These are phyloP conservation scores for Eucalyptus camaldulensis DNA, from an alignment of 345 rosid species.

Conservation along the genomic window DNA sequence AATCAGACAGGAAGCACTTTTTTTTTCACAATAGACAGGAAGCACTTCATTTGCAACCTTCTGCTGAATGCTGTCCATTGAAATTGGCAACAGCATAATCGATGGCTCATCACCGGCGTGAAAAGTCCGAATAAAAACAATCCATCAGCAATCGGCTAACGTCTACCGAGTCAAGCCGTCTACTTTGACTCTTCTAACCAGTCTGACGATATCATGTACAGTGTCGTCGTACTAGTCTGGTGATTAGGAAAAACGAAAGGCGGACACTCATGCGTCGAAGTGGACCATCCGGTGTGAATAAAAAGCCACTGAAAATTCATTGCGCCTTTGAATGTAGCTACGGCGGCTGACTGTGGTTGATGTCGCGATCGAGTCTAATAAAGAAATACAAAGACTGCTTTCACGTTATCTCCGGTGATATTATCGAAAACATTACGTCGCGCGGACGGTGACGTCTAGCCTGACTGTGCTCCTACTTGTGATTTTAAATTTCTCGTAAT, in stretches of 20 bases:
- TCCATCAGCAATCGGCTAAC: background rate
- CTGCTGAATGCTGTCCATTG: background rate
- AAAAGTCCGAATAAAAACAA: background rate
- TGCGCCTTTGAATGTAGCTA: background rate
- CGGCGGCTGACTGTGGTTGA: background rate
- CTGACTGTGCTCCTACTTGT: background rate
- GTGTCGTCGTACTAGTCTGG: background rate
- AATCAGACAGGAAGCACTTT: background rate
- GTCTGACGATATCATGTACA: background rate
- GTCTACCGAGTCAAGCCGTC: background rate
- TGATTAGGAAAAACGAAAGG: background rate
- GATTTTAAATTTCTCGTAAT: background rate
- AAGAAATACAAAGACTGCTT: background rate
- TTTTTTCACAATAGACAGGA: no score
- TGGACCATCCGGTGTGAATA: background rate
- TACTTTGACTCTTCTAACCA: background rate
- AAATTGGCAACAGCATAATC: background rate
- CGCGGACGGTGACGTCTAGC: no score
- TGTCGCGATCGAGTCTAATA: background rate
- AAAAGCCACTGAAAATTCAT: background rate
- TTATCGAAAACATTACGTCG: no score
- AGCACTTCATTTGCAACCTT: background rate
- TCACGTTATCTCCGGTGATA: background rate
- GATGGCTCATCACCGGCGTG: background rate
- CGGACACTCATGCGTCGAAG: background rate